Conservation (phyloP, 345 rosid species). For the Arabis alpina region DNA sequence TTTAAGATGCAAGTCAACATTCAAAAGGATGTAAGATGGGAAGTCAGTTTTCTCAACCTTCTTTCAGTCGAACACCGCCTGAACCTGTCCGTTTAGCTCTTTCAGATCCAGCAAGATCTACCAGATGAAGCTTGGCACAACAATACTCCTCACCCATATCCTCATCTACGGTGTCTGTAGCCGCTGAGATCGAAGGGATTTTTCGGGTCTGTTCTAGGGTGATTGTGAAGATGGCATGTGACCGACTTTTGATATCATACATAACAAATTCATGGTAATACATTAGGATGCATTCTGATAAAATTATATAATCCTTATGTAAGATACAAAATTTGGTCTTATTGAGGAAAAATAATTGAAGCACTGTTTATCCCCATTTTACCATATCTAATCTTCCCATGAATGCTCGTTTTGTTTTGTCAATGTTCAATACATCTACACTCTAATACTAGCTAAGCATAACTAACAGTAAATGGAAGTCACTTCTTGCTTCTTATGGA, state of each 20-base stretch:
- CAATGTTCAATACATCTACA: not conserved
- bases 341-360: not conserved
- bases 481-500: constrained; percentile 12
- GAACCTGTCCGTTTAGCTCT: constrained; percentile 89
- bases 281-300: constrained; percentile 32
- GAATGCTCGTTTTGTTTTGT: not conserved
- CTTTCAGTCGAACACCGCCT: constrained; percentile 75
- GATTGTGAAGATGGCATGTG: constrained; percentile 95
- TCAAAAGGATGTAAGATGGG: constrained; percentile 22
- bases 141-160: constrained; percentile 71
- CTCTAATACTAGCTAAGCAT: constrained; percentile 10
- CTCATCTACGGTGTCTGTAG: constrained; percentile 51
- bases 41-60: constrained; percentile 55
- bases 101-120: constrained; percentile 92
- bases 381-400: constrained; percentile 14
- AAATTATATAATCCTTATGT: constrained; percentile 1
- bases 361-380: not conserved
- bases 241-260: constrained; percentile 65
- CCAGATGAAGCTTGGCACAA: constrained; percentile 84
- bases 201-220: constrained; percentile 77
- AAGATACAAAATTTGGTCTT: not conserved
- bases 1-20: constrained; percentile 11
- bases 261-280: constrained; percentile 41
- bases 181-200: constrained; percentile 52
- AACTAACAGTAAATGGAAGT: not conserved